These are phyloP conservation scores for Solanum habrochaites DNA, from an alignment of 257 asterid genomes.

Conservation along the genomic window DNA sequence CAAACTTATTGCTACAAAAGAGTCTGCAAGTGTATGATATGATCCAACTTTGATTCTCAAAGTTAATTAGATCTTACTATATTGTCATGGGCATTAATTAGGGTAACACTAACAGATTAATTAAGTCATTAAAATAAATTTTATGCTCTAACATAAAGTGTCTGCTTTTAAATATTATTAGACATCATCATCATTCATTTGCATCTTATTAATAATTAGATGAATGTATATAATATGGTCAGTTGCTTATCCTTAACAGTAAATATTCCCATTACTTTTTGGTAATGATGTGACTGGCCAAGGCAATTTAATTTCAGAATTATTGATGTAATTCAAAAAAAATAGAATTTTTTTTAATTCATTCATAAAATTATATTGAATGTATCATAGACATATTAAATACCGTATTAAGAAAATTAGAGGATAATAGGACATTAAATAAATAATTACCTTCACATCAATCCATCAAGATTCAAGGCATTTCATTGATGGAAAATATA, in stretches of 20 bases:
- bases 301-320: neutral
- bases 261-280: neutral
- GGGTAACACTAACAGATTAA: neutral
- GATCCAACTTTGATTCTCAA: neutral
- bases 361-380: too few species aligned
- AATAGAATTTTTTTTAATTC: fast-evolving
- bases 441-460: too few species aligned
- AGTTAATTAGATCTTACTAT: neutral
- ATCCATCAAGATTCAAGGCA: too few species aligned
- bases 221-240: neutral
- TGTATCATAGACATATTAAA: too few species aligned
- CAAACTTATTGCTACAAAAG: neutral
- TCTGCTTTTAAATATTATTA: neutral
- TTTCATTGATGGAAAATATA: too few species aligned
- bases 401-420: too few species aligned
- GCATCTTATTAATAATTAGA: neutral
- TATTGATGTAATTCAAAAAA: too few species aligned
- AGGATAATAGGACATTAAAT: too few species aligned
- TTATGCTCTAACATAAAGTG: neutral
- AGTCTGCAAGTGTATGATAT: neutral
- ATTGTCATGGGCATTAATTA: neutral
- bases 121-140: neutral
- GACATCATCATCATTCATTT: neutral
- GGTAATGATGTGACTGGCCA: neutral
- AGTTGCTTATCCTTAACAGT: neutral